phyloP scores from a whole-genome alignment of 257 asterid genomes.

The Anisodus acutangulus region DNA sequence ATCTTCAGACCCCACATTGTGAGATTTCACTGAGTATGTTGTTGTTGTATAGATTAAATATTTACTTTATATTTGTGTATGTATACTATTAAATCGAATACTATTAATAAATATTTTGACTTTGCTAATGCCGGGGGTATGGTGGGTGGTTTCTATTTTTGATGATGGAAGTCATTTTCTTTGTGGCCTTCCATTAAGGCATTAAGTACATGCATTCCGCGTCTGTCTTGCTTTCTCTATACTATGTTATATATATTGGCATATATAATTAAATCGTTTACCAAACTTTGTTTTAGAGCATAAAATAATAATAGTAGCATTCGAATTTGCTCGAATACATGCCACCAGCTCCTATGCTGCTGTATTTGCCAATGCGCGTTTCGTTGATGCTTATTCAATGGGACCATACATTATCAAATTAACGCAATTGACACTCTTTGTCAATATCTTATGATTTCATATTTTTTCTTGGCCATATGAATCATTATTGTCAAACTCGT shows the following conservation, averaged over 20 bases:
- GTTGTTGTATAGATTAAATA: too few relatives aligned
- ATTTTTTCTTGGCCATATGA: too few relatives aligned
- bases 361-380: constrained; percentile 17
- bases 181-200: background rate
- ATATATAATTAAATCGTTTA: background rate
- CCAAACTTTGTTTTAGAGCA: background rate
- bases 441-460: background rate
- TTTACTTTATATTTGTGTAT: too few relatives aligned
- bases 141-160: background rate
- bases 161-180: background rate
- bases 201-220: background rate
- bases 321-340: background rate
- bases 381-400: constrained; percentile 5
- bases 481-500: too few relatives aligned
- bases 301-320: background rate
- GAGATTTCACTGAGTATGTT: too few relatives aligned
- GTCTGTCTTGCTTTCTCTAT: background rate
- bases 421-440: background rate
- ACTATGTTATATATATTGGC: background rate
- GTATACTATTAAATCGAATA: too few relatives aligned
- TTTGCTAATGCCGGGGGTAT: too few relatives aligned
- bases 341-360: background rate
- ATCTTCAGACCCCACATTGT: too few relatives aligned
- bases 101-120: too few relatives aligned
- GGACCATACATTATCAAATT: background rate